Percentiles rank a stretch among this genome's conserved stretches.
phyloP scores from a whole-genome alignment of 2,329 filamentous ascomycete genomes.

The Sclerotinia minor region DNA sequence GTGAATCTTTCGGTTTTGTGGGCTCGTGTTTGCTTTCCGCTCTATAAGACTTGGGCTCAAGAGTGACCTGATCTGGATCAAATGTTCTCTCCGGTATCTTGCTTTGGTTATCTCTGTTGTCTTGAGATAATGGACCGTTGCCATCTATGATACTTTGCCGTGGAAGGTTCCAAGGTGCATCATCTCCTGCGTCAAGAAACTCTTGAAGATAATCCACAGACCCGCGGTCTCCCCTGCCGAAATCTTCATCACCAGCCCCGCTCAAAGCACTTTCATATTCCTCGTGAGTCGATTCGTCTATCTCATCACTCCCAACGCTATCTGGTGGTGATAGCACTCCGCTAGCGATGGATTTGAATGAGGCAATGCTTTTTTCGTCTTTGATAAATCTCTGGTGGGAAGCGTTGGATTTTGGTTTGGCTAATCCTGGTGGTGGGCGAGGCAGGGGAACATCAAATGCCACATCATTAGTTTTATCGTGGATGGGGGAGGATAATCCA shows the following conservation, averaged over 20 bases:
- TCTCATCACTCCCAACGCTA: constrained; percentile 19
- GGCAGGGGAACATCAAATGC: constrained; percentile 11
- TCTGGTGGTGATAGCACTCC: constrained; percentile 10
- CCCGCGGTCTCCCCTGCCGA: constrained; percentile 17
- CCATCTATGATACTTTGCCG: constrained; percentile 18
- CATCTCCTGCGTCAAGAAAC: constrained; percentile 21
- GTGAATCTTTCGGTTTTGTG: constrained; percentile 12
- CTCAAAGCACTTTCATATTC: constrained; percentile 24
- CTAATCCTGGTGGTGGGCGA: constrained; percentile 10
- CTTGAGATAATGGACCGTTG: background rate
- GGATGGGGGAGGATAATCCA: constrained; percentile 4
- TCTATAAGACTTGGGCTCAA: constrained; percentile 22
- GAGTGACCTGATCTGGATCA: constrained; percentile 22
- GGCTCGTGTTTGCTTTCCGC: constrained; percentile 17
- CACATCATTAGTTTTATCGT: background rate
- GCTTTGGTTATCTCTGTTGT: background rate
- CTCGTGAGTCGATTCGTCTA: constrained; percentile 15
- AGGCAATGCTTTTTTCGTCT: constrained; percentile 21
- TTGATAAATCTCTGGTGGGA: background rate
- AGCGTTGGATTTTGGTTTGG: constrained; percentile 20
- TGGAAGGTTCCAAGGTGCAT: constrained; percentile 23
- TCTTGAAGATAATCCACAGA: constrained; percentile 21
- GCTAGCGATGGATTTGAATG: constrained; percentile 20
- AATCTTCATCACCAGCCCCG: constrained; percentile 20
- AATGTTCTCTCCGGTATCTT: background rate